These are phyloP conservation scores for Chaetoscypha palmicola DNA, from an alignment of 2,329 filamentous ascomycete genomes.

Conservation along the genomic window DNA sequence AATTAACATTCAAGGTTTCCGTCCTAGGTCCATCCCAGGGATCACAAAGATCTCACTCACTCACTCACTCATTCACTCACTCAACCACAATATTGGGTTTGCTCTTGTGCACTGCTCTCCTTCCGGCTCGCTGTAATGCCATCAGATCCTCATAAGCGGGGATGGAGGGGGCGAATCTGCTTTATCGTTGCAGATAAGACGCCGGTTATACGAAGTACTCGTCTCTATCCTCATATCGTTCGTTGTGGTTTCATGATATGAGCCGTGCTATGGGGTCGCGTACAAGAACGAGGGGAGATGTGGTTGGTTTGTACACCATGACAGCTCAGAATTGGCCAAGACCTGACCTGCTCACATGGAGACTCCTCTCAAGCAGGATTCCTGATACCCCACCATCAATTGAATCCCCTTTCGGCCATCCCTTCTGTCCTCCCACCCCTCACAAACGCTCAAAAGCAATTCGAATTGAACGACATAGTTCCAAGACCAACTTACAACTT, in stretches of 20 bases:
- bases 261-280: neutral
- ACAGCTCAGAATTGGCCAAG: conserved; percentile 9
- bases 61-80: too few species aligned
- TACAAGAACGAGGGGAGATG: conserved; percentile 14
- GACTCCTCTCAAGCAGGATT: too few species aligned
- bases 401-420: too few species aligned
- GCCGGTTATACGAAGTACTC: conserved; percentile 4
- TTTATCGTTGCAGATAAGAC: neutral
- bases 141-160: neutral
- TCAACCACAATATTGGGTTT: conserved; percentile 11
- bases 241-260: conserved; percentile 3
- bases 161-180: neutral
- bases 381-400: too few species aligned
- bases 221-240: neutral
- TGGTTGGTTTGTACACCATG: conserved; percentile 9
- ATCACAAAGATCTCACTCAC: conserved; percentile 4
- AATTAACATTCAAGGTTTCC: neutral
- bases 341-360: too few species aligned
- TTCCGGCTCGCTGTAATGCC: conserved; percentile 14
- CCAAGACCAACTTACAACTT: too few species aligned
- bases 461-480: too few species aligned
- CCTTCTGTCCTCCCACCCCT: neutral
- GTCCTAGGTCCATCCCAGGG: conserved; percentile 16
- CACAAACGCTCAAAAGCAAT: neutral
- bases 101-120: conserved; percentile 22